Evolutionary conservation across 352 stramenopile species (phyloP), one percentile per base, ranked within the genome.

Genomic region (Thraustochytrium striatum): DNA sequence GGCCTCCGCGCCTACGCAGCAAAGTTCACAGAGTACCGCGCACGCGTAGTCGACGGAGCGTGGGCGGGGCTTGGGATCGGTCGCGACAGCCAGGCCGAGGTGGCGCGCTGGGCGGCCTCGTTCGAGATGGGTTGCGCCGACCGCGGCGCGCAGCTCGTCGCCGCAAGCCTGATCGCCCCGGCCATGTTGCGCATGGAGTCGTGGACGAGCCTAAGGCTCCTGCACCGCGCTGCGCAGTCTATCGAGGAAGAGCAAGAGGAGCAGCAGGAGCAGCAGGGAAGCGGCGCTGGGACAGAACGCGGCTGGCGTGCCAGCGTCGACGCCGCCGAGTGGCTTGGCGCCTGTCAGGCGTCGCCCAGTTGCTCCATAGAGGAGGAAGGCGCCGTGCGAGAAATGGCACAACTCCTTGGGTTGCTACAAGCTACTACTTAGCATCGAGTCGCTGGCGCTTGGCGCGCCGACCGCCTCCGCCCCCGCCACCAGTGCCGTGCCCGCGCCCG

Each of bases 121-220:
- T 13, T 69, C 19, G 19, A 79, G 52, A 33, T 79, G 19, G 69
- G 55, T 3, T 79, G 69, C 53, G 25, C 44, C 13, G 69, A 79
- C 53, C 50, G 69, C 30, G 50, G 30, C 36, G 50, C 50, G 19
- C 69, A 79, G 53, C 21, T 79, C 16, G 28, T 79, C 33, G 52
- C 55, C 7, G 69, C 69, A n/a, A 7, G 2, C 50, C 58, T 72
- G 13, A 16, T 79, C 28, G 3, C 50, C 9, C 69, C 69, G 7
- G 11, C 16, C 21, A 36, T 69, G 3, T 8, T 38, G 9, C 9
- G 33, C 7, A 5, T 47, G 25, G 9, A 7, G 21, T 52, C 50
- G 11, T 79, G 69, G 69, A 69, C 69, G 0, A 52, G n/a, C 3
- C 11, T 79, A 57, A 47, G 69, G 16, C 69, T 69, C 39, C 50